Evolutionary conservation across 2,329 filamentous ascomycete genomes (phyloP), one percentile per base, ranked within the genome.

Genomic region (Sclerotiophoma versabilis): DNA sequence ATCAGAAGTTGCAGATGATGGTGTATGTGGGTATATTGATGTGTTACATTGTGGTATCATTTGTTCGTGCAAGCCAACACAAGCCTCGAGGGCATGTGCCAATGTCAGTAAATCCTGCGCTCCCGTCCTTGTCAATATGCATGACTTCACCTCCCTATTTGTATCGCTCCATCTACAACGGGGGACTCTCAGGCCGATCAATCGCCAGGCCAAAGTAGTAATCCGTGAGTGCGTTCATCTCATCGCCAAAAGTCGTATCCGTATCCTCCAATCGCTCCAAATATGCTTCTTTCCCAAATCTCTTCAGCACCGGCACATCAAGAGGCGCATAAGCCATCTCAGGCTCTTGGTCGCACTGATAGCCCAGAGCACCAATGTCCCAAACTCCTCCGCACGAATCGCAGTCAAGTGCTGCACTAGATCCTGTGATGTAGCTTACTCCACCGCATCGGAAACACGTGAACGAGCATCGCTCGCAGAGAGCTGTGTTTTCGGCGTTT

Each of bases 391-490:
- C 61, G 36, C 77, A 79, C 0, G 23, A 11, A 2, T 32, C n/a
- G 57, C 77, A 79, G 14, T 41, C 43, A 0, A 78, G 48, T 1
- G 5, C 56, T 0, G 58, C 59, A 0, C 60, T 63, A 6, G 54
- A 49, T 1, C 61, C 41, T 0, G 54, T 54, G 3, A 76, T 39
- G 1, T 38, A 27, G 6, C 61, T 69, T 1, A 14, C 43, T 3
- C 32, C 37, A 1, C 70, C 72, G 43, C 78, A 80, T 0, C 77
- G 66, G 42, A 79, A 75, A 58, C 78, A 80, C 0, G 67, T 54
- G 50, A 80, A 80, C 4, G 61, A 63, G 58, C 78, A 80, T 15
- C 69, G 67, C 57, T 79, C 77, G 53, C 78, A 80, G 5, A 75
- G 50, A 3, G 55, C 30, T 3, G 25, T 11, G 23, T 17, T 23